Percentiles rank a stretch among this genome's conserved stretches.
These are phyloP conservation scores for Candida verbasci DNA, from an alignment of 805 yeast genomes.

Conservation along the genomic window DNA sequence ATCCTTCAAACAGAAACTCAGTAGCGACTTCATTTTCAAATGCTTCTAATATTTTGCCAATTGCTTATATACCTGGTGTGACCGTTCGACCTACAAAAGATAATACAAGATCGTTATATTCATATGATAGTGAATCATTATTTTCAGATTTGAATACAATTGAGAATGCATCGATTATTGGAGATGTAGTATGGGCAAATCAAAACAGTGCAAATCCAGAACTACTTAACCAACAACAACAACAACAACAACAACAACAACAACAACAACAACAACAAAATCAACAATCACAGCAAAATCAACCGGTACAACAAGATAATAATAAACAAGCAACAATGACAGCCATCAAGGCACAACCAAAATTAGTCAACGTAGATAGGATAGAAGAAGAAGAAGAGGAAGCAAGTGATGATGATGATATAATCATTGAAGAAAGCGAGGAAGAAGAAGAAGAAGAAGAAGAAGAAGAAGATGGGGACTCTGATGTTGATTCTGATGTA, in stretches of 20 bases:
- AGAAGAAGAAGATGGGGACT: conserved; percentile 13
- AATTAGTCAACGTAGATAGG: conserved; percentile 53
- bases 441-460: neutral
- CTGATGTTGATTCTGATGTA: conserved; percentile 33
- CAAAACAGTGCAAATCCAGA: conserved; percentile 6
- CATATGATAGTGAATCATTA: conserved; percentile 38
- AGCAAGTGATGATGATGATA: conserved; percentile 20
- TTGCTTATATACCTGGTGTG: conserved; percentile 94
- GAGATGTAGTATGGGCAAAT: conserved; percentile 25
- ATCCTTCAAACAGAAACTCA: conserved; percentile 26
- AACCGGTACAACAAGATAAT: conserved; percentile 16
- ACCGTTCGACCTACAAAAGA: conserved; percentile 53
- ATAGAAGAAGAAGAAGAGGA: conserved; percentile 43
- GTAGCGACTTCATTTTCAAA: conserved; percentile 61
- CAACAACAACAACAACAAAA: no score
- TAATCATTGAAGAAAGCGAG: conserved; percentile 17
- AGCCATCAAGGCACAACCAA: conserved; percentile 73
- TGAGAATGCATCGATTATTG: conserved; percentile 44
- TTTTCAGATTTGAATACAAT: conserved; percentile 42
- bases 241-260: conserved; percentile 16
- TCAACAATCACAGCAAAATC: conserved; percentile 16
- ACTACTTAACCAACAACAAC: neutral
- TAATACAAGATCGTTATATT: conserved; percentile 41
- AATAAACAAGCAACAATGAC: conserved; percentile 48
- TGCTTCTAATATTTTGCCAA: conserved; percentile 85